A percentile compares a stretch with the other conserved stretches of the same genome.
Conservation (phyloP, 2,329 filamentous ascomycete species). For the Xylaria sp. region DNA sequence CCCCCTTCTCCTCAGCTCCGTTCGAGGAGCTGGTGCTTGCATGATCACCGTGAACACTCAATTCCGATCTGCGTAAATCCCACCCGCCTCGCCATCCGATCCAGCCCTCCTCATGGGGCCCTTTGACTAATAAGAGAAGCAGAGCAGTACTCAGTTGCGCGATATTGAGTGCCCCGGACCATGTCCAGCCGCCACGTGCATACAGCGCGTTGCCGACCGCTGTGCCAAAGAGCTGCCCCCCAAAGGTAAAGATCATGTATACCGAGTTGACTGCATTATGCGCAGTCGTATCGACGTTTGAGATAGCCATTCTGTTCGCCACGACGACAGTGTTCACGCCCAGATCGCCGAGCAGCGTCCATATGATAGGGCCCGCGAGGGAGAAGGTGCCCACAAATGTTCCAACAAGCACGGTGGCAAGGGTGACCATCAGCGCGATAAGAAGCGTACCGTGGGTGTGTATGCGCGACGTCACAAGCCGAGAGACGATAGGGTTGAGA, state of each 20-base stretch:
- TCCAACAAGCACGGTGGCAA: slow-evolving; percentile 44
- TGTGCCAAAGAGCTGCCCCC: slow-evolving; percentile 51
- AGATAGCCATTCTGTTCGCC: slow-evolving; percentile 49
- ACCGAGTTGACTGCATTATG: slow-evolving; percentile 54
- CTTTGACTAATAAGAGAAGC: slow-evolving; percentile 41
- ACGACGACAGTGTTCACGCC: slow-evolving; percentile 50
- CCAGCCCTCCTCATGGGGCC: slow-evolving; percentile 50
- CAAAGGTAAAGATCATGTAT: slow-evolving; percentile 52
- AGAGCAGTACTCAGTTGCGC: slow-evolving; percentile 47
- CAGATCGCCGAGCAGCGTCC: slow-evolving; percentile 50
- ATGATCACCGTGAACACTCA: not conserved
- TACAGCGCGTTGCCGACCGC: slow-evolving; percentile 50
- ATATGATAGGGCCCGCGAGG: slow-evolving; percentile 49
- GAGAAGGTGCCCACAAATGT: slow-evolving; percentile 50
- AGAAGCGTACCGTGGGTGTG: slow-evolving; percentile 45
- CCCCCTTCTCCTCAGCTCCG: slow-evolving; percentile 34
- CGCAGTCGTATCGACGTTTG: slow-evolving; percentile 47
- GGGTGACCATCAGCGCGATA: slow-evolving; percentile 39
- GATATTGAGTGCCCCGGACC: slow-evolving; percentile 48
- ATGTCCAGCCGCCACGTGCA: slow-evolving; percentile 49
- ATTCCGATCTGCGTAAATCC: slow-evolving; percentile 41
- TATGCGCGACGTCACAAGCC: slow-evolving; percentile 42
- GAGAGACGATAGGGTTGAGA: slow-evolving; percentile 46
- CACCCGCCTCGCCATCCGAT: slow-evolving; percentile 51
- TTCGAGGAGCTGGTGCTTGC: not conserved